Evolutionary conservation across 2,329 filamentous ascomycete genomes (phyloP), one percentile per base, ranked within the genome.

Genomic region (Colletotrichum sidae): DNA sequence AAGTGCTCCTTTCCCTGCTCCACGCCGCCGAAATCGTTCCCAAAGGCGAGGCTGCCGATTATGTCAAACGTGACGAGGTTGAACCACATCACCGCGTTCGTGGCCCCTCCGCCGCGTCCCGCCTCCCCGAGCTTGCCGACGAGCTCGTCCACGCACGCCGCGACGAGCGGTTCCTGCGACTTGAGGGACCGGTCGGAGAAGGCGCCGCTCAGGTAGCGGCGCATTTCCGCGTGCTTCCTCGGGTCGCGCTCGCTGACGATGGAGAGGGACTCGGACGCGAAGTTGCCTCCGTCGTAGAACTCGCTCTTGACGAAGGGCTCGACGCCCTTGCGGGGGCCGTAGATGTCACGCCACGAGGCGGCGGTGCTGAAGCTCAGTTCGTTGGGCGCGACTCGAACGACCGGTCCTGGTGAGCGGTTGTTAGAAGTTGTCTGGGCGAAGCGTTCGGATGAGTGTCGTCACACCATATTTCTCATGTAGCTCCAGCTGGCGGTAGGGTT

Each of bases 201-300:
- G 13, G 70, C 73, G 33, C 63, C 55, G 2, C 70, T 59, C 7
- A 76, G 65, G 15, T 58, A 65, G 25, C 41, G 60, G 17, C 70
- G 60, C 72, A 73, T 73, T 51, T 70, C 49, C 8, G 46, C 60
- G 34, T 73, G 70, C 1, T 42, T 63, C 5, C 67, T 67, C 2
- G 66, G 62, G 37, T 69, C 67, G n/a, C 62, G 60, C 63, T 71
- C 71, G 59, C 69, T 72, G 17, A 72, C 67, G 37, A 74, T 72
- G 42, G 70, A 69, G 11, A 17, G 46, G 11, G 59, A 55, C 6
- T 49, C 17, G n/a, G 44, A 52, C 9, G 70, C 69, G 34, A 72
- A 74, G 41, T 55, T 69, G 4, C 69, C 69, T 3, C 68, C 69
- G 33, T 67, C 63, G 50, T 74, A 74, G 59, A 72, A 73, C 17